phyloP scores from a whole-genome alignment of 495 filamentous ascomycete species.

The Xylona heveae region DNA sequence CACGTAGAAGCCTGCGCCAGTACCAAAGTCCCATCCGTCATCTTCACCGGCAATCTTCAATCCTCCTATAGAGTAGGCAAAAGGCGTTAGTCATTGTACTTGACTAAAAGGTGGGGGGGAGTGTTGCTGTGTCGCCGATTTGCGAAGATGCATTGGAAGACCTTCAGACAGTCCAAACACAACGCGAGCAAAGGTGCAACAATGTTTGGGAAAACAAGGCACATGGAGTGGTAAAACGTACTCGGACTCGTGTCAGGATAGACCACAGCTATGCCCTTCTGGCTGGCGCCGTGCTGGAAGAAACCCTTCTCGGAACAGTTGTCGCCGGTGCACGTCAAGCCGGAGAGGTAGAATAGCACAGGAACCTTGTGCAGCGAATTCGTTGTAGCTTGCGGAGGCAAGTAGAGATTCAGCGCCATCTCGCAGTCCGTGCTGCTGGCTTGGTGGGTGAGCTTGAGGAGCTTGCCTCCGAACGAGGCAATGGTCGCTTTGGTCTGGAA shows the following conservation, averaged over 20 bases:
- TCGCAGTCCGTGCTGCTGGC: slow-evolving; percentile 44
- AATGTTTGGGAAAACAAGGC: too few species aligned
- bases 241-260: slow-evolving; percentile 92
- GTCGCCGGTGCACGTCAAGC: slow-evolving; percentile 84
- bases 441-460: slow-evolving; percentile 77
- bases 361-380: slow-evolving; percentile 37
- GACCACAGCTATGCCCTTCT: slow-evolving; percentile 64
- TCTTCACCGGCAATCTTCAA: slow-evolving; percentile 60
- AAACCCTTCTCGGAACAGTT: slow-evolving; percentile 96
- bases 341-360: slow-evolving; percentile 80
- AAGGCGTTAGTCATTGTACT: not conserved
- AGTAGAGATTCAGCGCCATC: slow-evolving; percentile 47
- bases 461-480: slow-evolving; percentile 81
- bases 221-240: slow-evolving; percentile 17
- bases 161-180: not conserved
- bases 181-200: too few species aligned
- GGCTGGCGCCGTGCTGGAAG: slow-evolving; percentile 62
- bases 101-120: not conserved
- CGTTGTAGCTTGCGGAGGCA: slow-evolving; percentile 32
- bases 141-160: not conserved
- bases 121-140: not conserved
- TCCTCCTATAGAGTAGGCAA: slow-evolving; percentile 25
- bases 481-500: slow-evolving; percentile 80
- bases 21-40: slow-evolving; percentile 76
- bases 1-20: slow-evolving; percentile 84